phyloP scores from a whole-genome alignment of 2,329 filamentous ascomycete genomes.

The Xylariaceae sp. region DNA sequence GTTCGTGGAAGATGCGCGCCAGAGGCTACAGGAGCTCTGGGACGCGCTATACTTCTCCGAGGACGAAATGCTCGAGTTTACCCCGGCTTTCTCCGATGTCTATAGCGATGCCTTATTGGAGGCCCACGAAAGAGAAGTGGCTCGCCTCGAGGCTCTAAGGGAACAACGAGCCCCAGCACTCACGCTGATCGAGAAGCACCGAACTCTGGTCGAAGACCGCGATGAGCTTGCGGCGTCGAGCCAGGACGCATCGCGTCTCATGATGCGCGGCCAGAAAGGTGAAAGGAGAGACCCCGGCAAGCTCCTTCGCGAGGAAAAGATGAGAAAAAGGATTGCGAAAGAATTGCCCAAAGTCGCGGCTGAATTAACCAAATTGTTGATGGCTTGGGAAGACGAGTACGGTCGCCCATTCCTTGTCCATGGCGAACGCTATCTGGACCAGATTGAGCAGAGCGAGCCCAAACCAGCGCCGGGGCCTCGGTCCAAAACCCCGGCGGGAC shows the following conservation, averaged over 20 bases:
- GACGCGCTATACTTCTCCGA: conserved; percentile 90
- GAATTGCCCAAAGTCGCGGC: conserved; percentile 86
- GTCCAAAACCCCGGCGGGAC: conserved; percentile 70
- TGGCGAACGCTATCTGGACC: conserved; percentile 84
- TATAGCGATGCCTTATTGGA: conserved; percentile 94
- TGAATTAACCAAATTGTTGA: conserved; percentile 76
- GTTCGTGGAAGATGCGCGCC: conserved; percentile 91
- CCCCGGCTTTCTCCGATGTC: conserved; percentile 92
- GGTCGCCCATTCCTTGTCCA: conserved; percentile 89
- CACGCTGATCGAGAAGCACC: conserved; percentile 76
- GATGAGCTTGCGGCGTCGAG: conserved; percentile 85
- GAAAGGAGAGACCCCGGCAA: conserved; percentile 93
- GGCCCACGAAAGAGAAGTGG: conserved; percentile 88
- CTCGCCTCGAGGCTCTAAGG: conserved; percentile 70
- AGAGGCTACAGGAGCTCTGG: conserved; percentile 90
- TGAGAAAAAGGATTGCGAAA: conserved; percentile 94
- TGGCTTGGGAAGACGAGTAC: conserved; percentile 89
- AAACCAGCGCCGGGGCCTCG: conserved; percentile 56
- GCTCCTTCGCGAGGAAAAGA: conserved; percentile 92
- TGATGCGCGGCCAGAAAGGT: conserved; percentile 86
- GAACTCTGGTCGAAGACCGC: conserved; percentile 74
- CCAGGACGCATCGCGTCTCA: conserved; percentile 88
- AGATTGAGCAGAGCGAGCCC: conserved; percentile 60
- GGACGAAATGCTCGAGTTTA: conserved; percentile 98
- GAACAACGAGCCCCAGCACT: conserved; percentile 85